A percentile compares a stretch with the other conserved stretches of the same genome.
phyloP scores from a whole-genome alignment of 2,329 filamentous ascomycete species.

The Pseudogymnoascus sp. region DNA sequence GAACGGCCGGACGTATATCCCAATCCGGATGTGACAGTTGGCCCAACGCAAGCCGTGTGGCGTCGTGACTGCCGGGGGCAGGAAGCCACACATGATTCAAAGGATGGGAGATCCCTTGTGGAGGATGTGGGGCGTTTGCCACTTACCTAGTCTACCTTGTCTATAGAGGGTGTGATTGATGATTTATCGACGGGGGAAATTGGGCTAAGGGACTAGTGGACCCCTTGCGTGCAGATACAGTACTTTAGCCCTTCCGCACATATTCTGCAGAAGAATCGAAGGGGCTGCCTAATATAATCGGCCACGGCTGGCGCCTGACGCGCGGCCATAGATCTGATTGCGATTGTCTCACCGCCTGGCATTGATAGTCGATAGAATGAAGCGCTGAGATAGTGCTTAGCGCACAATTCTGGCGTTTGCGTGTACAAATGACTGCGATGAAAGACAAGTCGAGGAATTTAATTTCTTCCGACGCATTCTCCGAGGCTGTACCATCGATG shows the following conservation, averaged over 20 bases:
- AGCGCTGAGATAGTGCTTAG: not conserved
- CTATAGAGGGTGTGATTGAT: not conserved
- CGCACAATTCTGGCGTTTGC: not conserved
- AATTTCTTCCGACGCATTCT: not conserved
- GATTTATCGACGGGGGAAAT: not conserved
- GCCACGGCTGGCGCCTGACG: not conserved
- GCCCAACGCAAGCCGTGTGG: not conserved
- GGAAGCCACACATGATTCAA: not conserved
- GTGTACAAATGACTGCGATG: not conserved
- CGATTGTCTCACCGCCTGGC: not conserved
- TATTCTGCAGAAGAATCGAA: conserved; percentile 1
- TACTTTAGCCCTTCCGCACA: not conserved
- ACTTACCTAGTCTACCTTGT: not conserved
- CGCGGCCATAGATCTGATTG: not conserved
- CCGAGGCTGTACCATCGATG: not conserved
- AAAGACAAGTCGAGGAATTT: not conserved
- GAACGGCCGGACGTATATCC: not conserved
- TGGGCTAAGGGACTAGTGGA: not conserved
- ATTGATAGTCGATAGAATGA: not conserved
- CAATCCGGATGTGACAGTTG: not conserved
- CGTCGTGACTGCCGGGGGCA: not conserved
- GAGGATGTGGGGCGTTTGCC: not conserved
- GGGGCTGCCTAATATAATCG: not conserved
- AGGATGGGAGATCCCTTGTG: not conserved
- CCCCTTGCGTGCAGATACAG: not conserved